Base-by-base conservation (phyloP, 805 yeast genomes). In the Cyberlindnera americana region DNA sequence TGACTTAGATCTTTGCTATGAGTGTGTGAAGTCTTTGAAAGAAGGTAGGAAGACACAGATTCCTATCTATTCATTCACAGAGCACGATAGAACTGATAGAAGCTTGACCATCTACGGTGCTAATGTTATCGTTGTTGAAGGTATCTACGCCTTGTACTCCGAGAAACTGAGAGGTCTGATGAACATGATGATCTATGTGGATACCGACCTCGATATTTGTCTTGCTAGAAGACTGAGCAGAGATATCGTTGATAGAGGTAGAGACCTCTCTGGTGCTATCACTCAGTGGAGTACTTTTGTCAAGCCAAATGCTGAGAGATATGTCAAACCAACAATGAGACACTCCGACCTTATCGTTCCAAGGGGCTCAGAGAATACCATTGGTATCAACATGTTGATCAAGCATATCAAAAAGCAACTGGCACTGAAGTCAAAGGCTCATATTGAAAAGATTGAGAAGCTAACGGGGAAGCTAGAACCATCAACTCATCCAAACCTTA, bases 131-230 rank as follows among this genome's bases (percentile, higher is more conserved):
- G 83, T 93, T 6, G 66, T 93, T 27, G 99, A 93, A 61, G 99
- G 99, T 2, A 79, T 93, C 3, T 87, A 85, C 57, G 88, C 96
- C 0, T 62, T 93, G 31, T 78, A 81, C 46, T 88, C 83, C 57
- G 70, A 72, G 33, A 72, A 89, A 29, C 62, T 93, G 14, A 62
- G 83, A 38, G 82, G 75, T 11, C 55, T 89, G 54, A 83, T 90
- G 83, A 95, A 91, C 54, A 69, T 88, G 43, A 91, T 85, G 61
- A 77, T 91, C 15, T 93, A 79, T 59, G 97, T 93, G 3, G 97
- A 91, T 51, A 93, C 97, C 3, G 98, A 90, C 54, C 69, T 89
- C 50, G 99, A 93, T 57, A 76, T 91, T 13, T 93, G 99, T 61
- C 70, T 93, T 51, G 90, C 96, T 5, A 72, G 99, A 53, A 70